Evolutionary conservation across 176 grass and related monocot species (phyloP), one percentile per base, ranked within the genome.

Genomic region (Eragrostis nindensis): DNA sequence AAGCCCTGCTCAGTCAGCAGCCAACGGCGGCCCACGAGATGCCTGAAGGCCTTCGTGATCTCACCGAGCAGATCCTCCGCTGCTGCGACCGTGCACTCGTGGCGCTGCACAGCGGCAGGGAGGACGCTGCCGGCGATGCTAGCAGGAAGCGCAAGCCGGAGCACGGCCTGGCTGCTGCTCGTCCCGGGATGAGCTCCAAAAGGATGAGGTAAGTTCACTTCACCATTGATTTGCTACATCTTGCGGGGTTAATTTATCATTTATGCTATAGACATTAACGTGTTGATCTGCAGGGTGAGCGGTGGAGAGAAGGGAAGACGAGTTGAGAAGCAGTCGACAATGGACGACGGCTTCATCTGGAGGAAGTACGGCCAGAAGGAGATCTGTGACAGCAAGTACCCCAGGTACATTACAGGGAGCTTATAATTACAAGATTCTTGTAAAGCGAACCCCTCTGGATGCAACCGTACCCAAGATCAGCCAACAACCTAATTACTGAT

Each of bases 351-450:
- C 48, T 90, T 76, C 84, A 46, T 83, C n/a, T 90, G 87, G 87
- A 90, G 83, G 44, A 90, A 90, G 74, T 90, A 90, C 54, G 87
- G 87, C 5, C 87, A 90, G 18, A 90, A 90, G 71, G 82, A 81
- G 6, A 90, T 90, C 70, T 30, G 55, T 0, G 45, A 68, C 29
- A 75, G 73, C 52, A 86, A 82, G 64, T 60, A 82, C 64, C 87
- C 87, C 47, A 86, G 87, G 87, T 86, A 1, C 10, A 52, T 12
- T 17, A 21, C 17, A 54, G 6, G 8, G 14, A 29, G 44, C 30
- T 19, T 50, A 22, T 47, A 68, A 44, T 26, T 57, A 29, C n/a
- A 26, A 70, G 3, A 54, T 21, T 21, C 70, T 7, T n/a, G 42
- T 44, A 44, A 38, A 73, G 8, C 27, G 6, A 65, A 44, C 42